Evolutionary conservation across 2,329 filamentous ascomycete species (phyloP), one percentile per base, ranked within the genome.

Genomic region (Colletotrichum echinochloae): DNA sequence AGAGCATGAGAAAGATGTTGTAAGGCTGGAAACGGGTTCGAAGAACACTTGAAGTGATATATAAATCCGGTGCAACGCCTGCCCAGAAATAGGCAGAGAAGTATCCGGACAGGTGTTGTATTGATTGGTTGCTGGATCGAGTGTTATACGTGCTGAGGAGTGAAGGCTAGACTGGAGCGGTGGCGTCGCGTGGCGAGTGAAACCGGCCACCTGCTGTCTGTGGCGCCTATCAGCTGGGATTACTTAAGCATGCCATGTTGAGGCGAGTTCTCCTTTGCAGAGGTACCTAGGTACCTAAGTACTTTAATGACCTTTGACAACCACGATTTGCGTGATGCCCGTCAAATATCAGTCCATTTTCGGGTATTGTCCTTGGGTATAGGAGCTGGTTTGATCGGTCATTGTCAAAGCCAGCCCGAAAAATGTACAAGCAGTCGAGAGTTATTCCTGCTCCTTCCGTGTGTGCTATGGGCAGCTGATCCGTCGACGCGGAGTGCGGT

Each of bases 161-260:
- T n/a, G 54, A 54, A 35, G 35, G 59, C 41, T 48, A 44, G 51
- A 12, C 16, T 55, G 56, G 57, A 51, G 55, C 18, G 18, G 56
- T 66, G 66, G 66, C 62, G 57, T 26, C 39, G 14, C 23, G 66
- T 59, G 66, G 55, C 56, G 66, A 68, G 56, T 66, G 55, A 12
- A 55, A 16, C 26, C 46, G 3, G 63, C 67, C 63, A 70, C 56
- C 20, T 70, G 56, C 57, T 12, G 14, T 33, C 1, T 54, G 66
- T 66, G 67, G 64, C 56, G 67, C n/a, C n/a, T 44, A 6, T n/a
- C 46, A n/a, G 20, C 9, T 12, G 11, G 16, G n/a, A 39, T 66
- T 65, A 57, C 20, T 8, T 64, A 35, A 64, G 33, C 41, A 49
- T 5, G 12, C 18, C 11, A n/a, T n/a, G n/a, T n/a, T n/a, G n/a